These are phyloP conservation scores for Rauvolfia tetraphylla DNA, from an alignment of 257 asterid species.

Conservation along the genomic window DNA sequence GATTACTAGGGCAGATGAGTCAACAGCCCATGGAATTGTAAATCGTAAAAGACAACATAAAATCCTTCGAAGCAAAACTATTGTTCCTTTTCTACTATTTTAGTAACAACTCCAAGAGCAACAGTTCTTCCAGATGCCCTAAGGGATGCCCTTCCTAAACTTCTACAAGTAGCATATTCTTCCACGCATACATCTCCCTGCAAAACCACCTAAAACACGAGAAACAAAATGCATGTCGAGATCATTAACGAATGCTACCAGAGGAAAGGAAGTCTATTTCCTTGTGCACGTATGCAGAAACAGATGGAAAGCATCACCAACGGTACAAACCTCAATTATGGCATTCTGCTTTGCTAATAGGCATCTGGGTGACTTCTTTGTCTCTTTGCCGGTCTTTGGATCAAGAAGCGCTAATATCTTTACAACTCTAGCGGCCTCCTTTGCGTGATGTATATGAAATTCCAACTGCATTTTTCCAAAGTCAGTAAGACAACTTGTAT, in stretches of 20 bases:
- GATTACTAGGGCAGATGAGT: no score
- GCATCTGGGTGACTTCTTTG: conserved; percentile 82
- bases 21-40: no score
- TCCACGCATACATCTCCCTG: conserved; percentile 71
- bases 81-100: conserved; percentile 32
- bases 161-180: conserved; percentile 58
- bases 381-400: conserved; percentile 74
- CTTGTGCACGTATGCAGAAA: not conserved
- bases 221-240: not conserved
- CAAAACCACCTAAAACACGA: conserved; percentile 24
- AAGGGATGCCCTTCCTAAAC: conserved; percentile 81
- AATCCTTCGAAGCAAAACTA: not conserved
- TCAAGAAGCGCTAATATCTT: conserved; percentile 71
- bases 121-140: conserved; percentile 80
- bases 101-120: conserved; percentile 82
- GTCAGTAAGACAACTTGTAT: not conserved
- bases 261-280: not conserved
- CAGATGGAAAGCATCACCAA: not conserved
- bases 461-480: conserved; percentile 54
- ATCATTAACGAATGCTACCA: not conserved
- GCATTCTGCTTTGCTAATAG: conserved; percentile 85
- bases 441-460: conserved; percentile 79
- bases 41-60: no score
- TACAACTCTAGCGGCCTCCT: conserved; percentile 72
- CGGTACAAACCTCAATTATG: conserved; percentile 64